Evolutionary conservation across 2,329 filamentous ascomycete genomes (phyloP), one percentile per base, ranked within the genome.

Genomic region (Aureobasidium sp.): DNA sequence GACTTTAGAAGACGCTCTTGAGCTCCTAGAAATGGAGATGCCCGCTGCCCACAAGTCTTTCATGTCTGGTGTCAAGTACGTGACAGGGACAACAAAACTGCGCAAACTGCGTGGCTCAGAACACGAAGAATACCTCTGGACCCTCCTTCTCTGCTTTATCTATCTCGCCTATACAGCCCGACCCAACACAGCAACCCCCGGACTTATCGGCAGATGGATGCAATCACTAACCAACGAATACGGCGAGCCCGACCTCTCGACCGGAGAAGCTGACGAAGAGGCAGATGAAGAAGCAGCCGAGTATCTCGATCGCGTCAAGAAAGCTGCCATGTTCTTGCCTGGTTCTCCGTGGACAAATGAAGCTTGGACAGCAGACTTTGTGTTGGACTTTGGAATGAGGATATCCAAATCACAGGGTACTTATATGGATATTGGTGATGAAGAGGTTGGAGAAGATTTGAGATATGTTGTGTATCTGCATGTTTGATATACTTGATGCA

Each of bases 21-120:
- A 68, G 21, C 55, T 68, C 1, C 63, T 70, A 36, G 57, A 61
- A 92, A 79, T 89, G 91, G 73, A 65, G 49, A 21, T 48, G 53
- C 64, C 59, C 9, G 52, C 44, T n/a, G 65, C 54, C 11, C 62
- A 59, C 57, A 64, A 63, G 52, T 59, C 36, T 8, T 73, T 75
- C 61, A 65, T 73, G 36, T 62, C 67, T 3, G 72, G 72, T 16
- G 65, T 74, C n/a, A 67, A 67, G 34, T 66, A 67, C 15, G 68
- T 65, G 39, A 67, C 69, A 5, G 69, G 69, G 6, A 70, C 71
- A 1, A 61, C 64, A 11, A 69, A 74, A 55, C 62, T 73, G 1
- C 63, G 67, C 13, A 67, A 69, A 49, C 60, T 73, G 27, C 65
- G 70, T 10, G 65, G 66, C 44, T 70, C 72, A 1, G 70, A 71